Evolutionary conservation across 2,329 filamentous ascomycete genomes (phyloP).

Genomic region (Diplocarpon mali): DNA sequence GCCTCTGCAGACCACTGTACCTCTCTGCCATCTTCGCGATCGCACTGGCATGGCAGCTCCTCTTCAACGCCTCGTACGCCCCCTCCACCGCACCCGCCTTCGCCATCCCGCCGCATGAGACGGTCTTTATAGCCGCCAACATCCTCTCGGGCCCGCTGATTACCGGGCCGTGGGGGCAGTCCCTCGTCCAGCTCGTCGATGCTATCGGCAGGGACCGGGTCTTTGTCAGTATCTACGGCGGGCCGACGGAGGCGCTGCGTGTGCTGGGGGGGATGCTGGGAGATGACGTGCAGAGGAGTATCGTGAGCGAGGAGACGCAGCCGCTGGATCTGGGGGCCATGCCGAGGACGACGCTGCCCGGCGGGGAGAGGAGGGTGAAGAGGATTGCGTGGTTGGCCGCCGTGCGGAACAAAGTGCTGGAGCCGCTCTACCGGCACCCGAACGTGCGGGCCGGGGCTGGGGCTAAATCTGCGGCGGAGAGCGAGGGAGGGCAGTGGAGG

Average conservation of each 20-base stretch:
- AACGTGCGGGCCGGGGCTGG: slow-evolving; percentile 28
- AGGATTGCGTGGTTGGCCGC: slow-evolving; percentile 65
- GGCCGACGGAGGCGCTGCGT: slow-evolving; percentile 41
- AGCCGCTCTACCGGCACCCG: slow-evolving; percentile 50
- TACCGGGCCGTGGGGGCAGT: slow-evolving; percentile 51
- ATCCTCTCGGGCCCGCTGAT: slow-evolving; percentile 58
- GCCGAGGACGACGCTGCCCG: slow-evolving; percentile 49
- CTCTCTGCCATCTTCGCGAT: slow-evolving; percentile 15
- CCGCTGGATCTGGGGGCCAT: slow-evolving; percentile 42
- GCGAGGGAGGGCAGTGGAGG: slow-evolving; percentile 24
- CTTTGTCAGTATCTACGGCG: slow-evolving; percentile 62
- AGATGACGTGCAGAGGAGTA: slow-evolving; percentile 31
- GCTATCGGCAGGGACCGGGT: slow-evolving; percentile 57
- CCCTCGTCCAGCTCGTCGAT: slow-evolving; percentile 49
- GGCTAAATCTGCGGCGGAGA: slow-evolving; percentile 5
- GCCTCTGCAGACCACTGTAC: slow-evolving; percentile 19
- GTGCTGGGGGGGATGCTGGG: slow-evolving; percentile 39
- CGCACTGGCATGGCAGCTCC: slow-evolving; percentile 19
- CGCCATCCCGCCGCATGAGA: slow-evolving; percentile 35
- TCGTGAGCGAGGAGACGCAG: slow-evolving; percentile 47
- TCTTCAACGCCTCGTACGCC: slow-evolving; percentile 34
- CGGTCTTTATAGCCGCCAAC: slow-evolving; percentile 63
- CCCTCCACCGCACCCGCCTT: slow-evolving; percentile 18
- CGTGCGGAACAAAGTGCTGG: slow-evolving; percentile 58
- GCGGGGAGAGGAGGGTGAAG: slow-evolving; percentile 52